Evolutionary conservation across 202 grass and related monocot species (phyloP), one percentile per base, ranked within the genome.

Genomic region (Miscanthus sacchariflorus): DNA sequence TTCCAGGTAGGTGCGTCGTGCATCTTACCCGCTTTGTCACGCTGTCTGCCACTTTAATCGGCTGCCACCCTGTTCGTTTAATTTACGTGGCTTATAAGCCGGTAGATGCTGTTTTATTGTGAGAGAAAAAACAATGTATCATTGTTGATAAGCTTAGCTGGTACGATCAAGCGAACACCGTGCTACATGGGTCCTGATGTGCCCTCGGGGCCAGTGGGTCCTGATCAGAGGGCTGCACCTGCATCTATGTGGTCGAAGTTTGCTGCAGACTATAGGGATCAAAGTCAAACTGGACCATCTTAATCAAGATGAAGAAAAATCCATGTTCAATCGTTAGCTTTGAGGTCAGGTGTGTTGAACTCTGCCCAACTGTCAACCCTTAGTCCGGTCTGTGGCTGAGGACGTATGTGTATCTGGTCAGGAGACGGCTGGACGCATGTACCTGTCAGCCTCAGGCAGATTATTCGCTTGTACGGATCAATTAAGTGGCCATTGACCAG

Each of bases 281-380:
- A 58, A 73, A 83, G 70, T 49, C n/a, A 40, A 72, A 80, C 30
- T 14, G 61, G 2, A 1, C 21, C 11, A 10, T 21, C 27, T 12
- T 24, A 15, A 72, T 39, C 30, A 39, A 27, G 36, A 45, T 19
- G 24, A 12, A 39, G 81, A 35, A 48, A 89, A 58, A 61, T 30
- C 36, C 28, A 66, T 6, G 13, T 46, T n/a, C 50, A 48, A 18
- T 68, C 56, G 43, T 24, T 43, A 18, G 42, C 68, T 36, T 19
- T 79, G 52, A 49, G 40, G 14, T 76, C 78, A 88, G n/a, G 9
- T 19, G 45, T 73, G 78, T 68, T 43, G 70, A 76, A 68, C 28
- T 69, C 18, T 66, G 27, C 39, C 44, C 68, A 68, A 13, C n/a
- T 43, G 76, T 89, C 88, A 81, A 69, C 24, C 9, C 48, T 61